Percentiles rank a stretch among this genome's conserved stretches.
Evolutionary conservation across 2,329 filamentous ascomycete species (phyloP).

Genomic region (Chlorencoelia australis): DNA sequence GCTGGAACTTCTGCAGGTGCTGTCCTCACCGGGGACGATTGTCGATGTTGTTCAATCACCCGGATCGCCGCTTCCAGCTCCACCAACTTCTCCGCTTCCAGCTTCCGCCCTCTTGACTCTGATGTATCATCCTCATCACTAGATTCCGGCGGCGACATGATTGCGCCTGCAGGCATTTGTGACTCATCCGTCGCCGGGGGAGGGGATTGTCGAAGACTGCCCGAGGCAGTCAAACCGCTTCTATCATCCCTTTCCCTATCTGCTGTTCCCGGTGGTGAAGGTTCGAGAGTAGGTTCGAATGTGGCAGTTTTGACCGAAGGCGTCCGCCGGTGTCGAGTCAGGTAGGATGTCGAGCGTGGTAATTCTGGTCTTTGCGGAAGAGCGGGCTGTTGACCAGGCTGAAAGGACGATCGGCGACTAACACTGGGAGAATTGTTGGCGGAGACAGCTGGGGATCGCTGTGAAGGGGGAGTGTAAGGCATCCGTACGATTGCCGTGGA

Average conservation of each 20-base stretch:
- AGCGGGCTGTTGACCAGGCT: constrained; percentile 29
- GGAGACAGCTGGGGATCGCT: constrained; percentile 52
- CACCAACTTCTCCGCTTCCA: constrained; percentile 26
- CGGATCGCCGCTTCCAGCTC: constrained; percentile 77
- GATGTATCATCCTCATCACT: constrained; percentile 67
- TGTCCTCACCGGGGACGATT: constrained; percentile 40
- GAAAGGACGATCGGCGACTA: constrained; percentile 50
- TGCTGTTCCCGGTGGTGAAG: constrained; percentile 20
- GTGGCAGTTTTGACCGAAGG: constrained; percentile 33
- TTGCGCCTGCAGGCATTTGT: constrained; percentile 69
- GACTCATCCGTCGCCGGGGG: constrained; percentile 65
- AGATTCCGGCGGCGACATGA: constrained; percentile 88
- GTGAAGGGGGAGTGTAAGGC: constrained; percentile 80
- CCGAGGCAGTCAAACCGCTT: constrained; percentile 31
- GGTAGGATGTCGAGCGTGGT: constrained; percentile 56
- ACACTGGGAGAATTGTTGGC: constrained; percentile 43
- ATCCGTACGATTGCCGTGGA: constrained; percentile 42
- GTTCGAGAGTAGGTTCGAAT: constrained; percentile 24
- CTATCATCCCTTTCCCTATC: constrained; percentile 20
- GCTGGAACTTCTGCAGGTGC: constrained; percentile 28
- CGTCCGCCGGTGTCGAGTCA: constrained; percentile 52
- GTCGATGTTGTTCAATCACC: constrained; percentile 59
- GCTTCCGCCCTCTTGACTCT: constrained; percentile 18
- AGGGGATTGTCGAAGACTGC: constrained; percentile 70
- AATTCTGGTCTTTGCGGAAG: constrained; percentile 38